A percentile compares a stretch with the other conserved stretches of the same genome.
phyloP scores from a whole-genome alignment of 805 yeast genomes.

The Sugiyamaella floridensis region DNA sequence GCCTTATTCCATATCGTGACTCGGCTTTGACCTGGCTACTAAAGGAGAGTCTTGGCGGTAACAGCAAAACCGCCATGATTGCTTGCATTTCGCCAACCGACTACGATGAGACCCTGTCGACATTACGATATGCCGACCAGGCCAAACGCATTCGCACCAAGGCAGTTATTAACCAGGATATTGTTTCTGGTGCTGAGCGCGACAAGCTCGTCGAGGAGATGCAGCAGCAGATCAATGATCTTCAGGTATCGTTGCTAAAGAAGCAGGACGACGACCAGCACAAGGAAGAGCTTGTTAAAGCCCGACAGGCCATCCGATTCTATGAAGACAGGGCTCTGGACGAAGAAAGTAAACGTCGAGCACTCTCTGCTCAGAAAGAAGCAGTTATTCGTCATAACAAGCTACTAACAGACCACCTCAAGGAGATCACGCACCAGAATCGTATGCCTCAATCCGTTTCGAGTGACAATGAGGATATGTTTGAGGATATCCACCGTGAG shows the following conservation, averaged over 20 bases:
- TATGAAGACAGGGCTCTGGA: constrained; percentile 28
- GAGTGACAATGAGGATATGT: neutral
- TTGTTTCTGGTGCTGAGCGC: constrained; percentile 34
- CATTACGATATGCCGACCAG: constrained; percentile 69
- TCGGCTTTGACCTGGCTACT: constrained; percentile 68
- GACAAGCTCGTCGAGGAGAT: constrained; percentile 33
- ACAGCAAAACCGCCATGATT: constrained; percentile 81
- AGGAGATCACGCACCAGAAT: constrained; percentile 18
- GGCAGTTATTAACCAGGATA: constrained; percentile 48
- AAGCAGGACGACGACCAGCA: constrained; percentile 23
- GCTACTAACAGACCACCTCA: constrained; percentile 25
- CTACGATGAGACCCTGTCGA: constrained; percentile 69
- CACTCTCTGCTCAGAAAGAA: constrained; percentile 25
- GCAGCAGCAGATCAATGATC: constrained; percentile 33
- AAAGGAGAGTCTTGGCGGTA: constrained; percentile 73
- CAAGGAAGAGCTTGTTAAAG: constrained; percentile 24
- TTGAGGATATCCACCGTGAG: neutral
- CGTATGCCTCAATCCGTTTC: neutral
- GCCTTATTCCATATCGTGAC: constrained; percentile 65
- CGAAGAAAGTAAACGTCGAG: constrained; percentile 28
- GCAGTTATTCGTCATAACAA: constrained; percentile 25
- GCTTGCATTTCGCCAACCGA: constrained; percentile 79
- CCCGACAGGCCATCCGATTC: constrained; percentile 24
- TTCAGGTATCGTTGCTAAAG: constrained; percentile 22
- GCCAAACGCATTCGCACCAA: constrained; percentile 61